Evolutionary conservation across 2,329 filamentous ascomycete species (phyloP), one percentile per base, ranked within the genome.

Genomic region (Pyrenophora teres): DNA sequence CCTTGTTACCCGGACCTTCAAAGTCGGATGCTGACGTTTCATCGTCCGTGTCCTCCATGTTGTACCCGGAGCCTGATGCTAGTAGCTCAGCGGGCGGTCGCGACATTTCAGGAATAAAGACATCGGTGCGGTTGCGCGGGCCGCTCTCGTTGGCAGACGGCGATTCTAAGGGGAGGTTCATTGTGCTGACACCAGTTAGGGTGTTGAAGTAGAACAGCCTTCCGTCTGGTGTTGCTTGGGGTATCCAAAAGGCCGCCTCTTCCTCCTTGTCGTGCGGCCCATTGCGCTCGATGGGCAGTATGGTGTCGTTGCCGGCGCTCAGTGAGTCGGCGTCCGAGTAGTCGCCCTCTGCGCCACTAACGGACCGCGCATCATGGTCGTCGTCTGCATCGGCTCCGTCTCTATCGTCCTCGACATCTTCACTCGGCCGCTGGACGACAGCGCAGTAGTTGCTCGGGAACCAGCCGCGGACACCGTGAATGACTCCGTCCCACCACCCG

Each of bases 381-480:
- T 73, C 70, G 18, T 81, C 82, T 48, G 84, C 80, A 46, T 81
- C 74, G 43, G 79, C 80, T 61, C 82, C 83, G 45, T 82, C 81
- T 58, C 79, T 78, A 12, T 81, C 77, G 46, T 90, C 86, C 25
- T 88, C 80, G 36, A 83, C 81, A 36, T 88, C 79, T 57, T 95
- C 89, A 63, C 90, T 88, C 43, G 88, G 83, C 64, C 86, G 87
- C 53, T 86, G 84, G 65, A 97, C 88, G 58, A 94, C 86, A 61
- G 91, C 87, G 78, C 94, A 97, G 78, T 99, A 99, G 75, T 99
- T 99, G 81, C 93, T 97, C 32, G 94, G 94, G 74, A 99, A 99
- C 94, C 94, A 99, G 72, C 94, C 94, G 71, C 94, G 87, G 63
- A 96, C 89, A 52, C 92, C 91, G 69, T 97, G 94, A 73, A 99